Percentiles rank a stretch among this genome's conserved stretches.
phyloP scores from a whole-genome alignment of 2,329 filamentous ascomycete species.

The Chrysoporthe austroafricana region DNA sequence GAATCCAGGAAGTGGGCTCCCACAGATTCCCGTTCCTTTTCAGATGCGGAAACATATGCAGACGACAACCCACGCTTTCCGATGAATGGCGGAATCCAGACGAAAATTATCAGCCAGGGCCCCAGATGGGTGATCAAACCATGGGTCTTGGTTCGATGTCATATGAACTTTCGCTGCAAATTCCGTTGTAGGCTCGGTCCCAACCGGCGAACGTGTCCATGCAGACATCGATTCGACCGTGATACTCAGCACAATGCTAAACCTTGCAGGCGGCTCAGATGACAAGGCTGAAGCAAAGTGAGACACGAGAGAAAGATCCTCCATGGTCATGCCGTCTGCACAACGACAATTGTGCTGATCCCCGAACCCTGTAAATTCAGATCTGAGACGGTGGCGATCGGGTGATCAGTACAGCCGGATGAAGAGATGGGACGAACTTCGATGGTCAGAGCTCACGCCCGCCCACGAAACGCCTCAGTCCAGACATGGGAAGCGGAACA shows the following conservation, averaged over 20 bases:
- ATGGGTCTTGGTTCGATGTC: not conserved
- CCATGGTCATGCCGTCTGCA: not conserved
- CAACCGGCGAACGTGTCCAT: not conserved
- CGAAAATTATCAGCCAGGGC: not conserved
- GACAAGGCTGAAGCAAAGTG: not conserved
- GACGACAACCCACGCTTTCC: not conserved
- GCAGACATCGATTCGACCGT: not conserved
- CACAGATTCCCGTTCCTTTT: too few species aligned
- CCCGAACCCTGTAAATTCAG: not conserved
- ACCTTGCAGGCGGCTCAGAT: not conserved
- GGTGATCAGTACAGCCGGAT: not conserved
- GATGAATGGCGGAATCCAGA: not conserved
- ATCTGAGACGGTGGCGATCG: slow-evolving; percentile 1
- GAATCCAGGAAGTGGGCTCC: not conserved
- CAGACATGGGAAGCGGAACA: not conserved
- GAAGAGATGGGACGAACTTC: slow-evolving; percentile 9
- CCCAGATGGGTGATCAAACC: not conserved
- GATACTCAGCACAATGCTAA: not conserved
- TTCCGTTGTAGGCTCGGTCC: not conserved
- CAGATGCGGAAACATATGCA: not conserved
- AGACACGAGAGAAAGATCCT: not conserved
- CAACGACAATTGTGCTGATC: not conserved
- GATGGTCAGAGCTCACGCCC: not conserved
- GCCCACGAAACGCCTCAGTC: not conserved
- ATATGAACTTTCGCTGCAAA: not conserved